Percentiles rank a stretch among this genome's conserved stretches.
Evolutionary conservation across 306 rosid species (phyloP).

Genomic region (Echinosophora koreensis): DNA sequence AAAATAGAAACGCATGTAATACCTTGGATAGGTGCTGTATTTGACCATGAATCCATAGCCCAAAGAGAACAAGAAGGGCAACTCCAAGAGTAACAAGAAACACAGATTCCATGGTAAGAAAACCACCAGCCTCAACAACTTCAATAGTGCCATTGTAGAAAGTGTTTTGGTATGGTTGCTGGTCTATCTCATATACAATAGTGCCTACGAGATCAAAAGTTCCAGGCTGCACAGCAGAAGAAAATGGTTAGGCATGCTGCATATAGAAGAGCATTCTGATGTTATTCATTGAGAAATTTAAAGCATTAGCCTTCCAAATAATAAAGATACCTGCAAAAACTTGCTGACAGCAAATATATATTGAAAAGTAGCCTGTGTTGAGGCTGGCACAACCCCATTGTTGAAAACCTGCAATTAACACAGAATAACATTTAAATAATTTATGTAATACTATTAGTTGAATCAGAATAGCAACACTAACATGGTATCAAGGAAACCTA

Average conservation of each 20-base stretch:
- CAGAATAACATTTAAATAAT: constrained; percentile 19
- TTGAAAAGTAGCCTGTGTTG: constrained; percentile 88
- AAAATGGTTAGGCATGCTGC: constrained; percentile 24
- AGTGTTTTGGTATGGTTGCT: constrained; percentile 78
- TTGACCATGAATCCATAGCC: constrained; percentile 87
- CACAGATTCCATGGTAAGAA: constrained; percentile 82
- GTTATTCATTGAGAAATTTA: neutral
- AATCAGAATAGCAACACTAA: neutral
- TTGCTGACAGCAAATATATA: constrained; percentile 87
- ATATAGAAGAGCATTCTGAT: constrained; percentile 23
- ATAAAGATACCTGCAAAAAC: constrained; percentile 80
- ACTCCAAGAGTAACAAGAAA: constrained; percentile 83
- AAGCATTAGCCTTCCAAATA: neutral
- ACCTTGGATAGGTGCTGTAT: constrained; percentile 87
- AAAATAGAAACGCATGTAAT: constrained; percentile 16
- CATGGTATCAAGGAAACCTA: neutral
- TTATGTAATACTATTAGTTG: constrained; percentile 15
- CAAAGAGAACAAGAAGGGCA: constrained; percentile 77
- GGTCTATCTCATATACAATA: constrained; percentile 79
- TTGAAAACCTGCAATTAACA: constrained; percentile 67
- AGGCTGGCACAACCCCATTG: constrained; percentile 76
- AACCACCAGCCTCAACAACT: constrained; percentile 74
- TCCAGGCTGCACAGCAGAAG: constrained; percentile 73
- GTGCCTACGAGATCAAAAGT: constrained; percentile 91
- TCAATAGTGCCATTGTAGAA: constrained; percentile 91